Percentiles rank a stretch among this genome's conserved stretches.
These are phyloP conservation scores for Syncephalis plumigaleata DNA, from an alignment of 371 early-diverging fungal species.

Conservation along the genomic window DNA sequence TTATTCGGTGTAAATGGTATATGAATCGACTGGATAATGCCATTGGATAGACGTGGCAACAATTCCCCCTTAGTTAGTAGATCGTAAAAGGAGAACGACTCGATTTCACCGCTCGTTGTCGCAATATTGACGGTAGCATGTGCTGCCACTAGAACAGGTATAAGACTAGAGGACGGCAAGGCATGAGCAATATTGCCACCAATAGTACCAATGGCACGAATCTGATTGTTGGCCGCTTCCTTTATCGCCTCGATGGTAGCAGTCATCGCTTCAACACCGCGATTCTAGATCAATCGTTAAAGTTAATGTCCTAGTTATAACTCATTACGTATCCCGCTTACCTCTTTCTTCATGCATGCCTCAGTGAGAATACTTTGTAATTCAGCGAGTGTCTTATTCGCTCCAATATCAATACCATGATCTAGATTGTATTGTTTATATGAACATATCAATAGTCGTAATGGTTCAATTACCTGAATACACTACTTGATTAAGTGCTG, in stretches of 20 bases:
- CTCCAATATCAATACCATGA: too few species aligned
- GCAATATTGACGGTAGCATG: constrained; percentile 30
- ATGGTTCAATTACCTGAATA: constrained; percentile 25
- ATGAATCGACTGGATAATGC: constrained; percentile 31
- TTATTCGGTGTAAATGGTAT: constrained; percentile 29
- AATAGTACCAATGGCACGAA: constrained; percentile 58
- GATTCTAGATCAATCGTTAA: too few species aligned
- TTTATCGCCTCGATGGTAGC: too few species aligned
- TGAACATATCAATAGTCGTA: too few species aligned
- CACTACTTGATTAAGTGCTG: constrained; percentile 27
- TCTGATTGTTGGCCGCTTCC: constrained; percentile 20
- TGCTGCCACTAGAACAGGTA: constrained; percentile 53
- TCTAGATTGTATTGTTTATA: too few species aligned
- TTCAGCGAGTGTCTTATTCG: too few species aligned
- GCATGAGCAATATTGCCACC: constrained; percentile 68
- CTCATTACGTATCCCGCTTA: too few species aligned
- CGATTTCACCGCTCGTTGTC: constrained; percentile 12
- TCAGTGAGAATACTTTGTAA: too few species aligned
- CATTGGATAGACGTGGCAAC: constrained; percentile 33
- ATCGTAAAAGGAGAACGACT: constrained; percentile 29
- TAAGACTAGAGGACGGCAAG: constrained; percentile 64
- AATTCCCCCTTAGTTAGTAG: constrained; percentile 66
- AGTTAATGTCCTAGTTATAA: too few species aligned
- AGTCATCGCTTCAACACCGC: too few species aligned
- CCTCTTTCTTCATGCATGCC: too few species aligned